These are phyloP conservation scores for Malassezia sympodialis DNA, from an alignment of 1,284 basidiomycete genomes.

Conservation along the genomic window DNA sequence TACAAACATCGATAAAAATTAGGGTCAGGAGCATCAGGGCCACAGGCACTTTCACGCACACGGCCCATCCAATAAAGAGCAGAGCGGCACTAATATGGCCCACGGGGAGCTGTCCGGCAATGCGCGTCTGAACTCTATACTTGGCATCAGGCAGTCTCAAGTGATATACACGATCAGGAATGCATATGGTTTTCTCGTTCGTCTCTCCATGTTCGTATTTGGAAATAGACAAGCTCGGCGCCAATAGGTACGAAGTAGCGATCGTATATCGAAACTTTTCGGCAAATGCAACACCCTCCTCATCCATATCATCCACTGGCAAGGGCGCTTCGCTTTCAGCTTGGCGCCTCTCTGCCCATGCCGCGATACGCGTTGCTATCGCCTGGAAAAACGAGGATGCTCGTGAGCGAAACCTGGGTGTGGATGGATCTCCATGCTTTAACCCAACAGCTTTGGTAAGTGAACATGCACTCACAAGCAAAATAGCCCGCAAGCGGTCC, in stretches of 20 bases:
- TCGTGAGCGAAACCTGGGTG: not conserved
- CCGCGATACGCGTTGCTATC: not conserved
- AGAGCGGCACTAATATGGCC: not conserved
- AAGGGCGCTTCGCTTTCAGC: not conserved
- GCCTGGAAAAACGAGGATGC: not conserved
- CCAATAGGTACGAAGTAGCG: constrained; percentile 43
- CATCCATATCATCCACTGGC: not conserved
- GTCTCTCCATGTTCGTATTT: constrained; percentile 26
- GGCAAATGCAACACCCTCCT: constrained; percentile 20
- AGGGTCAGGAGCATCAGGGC: not conserved
- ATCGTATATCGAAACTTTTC: constrained; percentile 42
- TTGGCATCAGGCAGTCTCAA: not conserved
- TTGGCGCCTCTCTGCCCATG: not conserved
- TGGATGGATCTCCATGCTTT: not conserved
- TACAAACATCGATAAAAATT: not conserved
- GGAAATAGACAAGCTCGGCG: constrained; percentile 39
- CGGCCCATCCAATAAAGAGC: not conserved
- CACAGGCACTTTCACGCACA: not conserved
- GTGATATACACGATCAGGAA: not conserved
- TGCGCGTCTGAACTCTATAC: not conserved
- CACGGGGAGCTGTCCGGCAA: not conserved
- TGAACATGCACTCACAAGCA: not conserved
- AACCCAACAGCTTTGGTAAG: not conserved
- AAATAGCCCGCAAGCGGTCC: constrained; percentile 28
- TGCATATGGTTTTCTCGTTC: not conserved